A percentile compares a stretch with the other conserved stretches of the same genome.
Evolutionary conservation across 1,284 basidiomycete species (phyloP).

Genomic region (Ceratobasidium sp.): DNA sequence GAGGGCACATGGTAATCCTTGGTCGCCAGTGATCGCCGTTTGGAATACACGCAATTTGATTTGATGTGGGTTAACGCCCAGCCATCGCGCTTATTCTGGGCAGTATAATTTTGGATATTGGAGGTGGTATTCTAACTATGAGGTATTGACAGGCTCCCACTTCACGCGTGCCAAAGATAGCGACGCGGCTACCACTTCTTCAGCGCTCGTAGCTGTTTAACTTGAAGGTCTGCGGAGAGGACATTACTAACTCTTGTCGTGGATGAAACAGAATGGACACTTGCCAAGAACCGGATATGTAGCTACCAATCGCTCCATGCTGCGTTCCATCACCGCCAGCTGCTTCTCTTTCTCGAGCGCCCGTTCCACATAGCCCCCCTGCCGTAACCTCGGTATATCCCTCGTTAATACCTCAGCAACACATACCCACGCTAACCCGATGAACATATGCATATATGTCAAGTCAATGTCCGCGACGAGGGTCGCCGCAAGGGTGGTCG

Average conservation of each 20-base stretch:
- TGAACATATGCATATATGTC: conserved; percentile 36
- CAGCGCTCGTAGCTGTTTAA: conserved; percentile 1
- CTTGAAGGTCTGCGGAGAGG: conserved; percentile 13
- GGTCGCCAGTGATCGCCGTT: no score
- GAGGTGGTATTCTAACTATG: background rate
- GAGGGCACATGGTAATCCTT: no score
- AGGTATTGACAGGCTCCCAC: background rate
- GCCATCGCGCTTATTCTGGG: background rate
- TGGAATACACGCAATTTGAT: no score
- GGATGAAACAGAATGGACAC: background rate
- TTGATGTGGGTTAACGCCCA: no score
- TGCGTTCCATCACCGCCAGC: conserved; percentile 12
- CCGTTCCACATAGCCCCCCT: background rate
- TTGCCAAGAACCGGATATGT: conserved; percentile 27
- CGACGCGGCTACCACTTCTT: background rate
- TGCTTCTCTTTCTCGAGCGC: conserved; percentile 22
- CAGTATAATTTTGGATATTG: background rate
- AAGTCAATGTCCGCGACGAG: conserved; percentile 22
- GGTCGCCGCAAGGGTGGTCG: background rate
- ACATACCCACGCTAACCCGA: conserved; percentile 18
- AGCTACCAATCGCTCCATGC: conserved; percentile 16
- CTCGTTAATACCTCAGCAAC: conserved; percentile 5
- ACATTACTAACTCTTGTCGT: background rate
- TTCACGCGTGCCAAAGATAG: no score
- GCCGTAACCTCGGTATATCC: background rate